Conservation (phyloP, 306 rosid species). For the Cotoneaster glaucophyllus region DNA sequence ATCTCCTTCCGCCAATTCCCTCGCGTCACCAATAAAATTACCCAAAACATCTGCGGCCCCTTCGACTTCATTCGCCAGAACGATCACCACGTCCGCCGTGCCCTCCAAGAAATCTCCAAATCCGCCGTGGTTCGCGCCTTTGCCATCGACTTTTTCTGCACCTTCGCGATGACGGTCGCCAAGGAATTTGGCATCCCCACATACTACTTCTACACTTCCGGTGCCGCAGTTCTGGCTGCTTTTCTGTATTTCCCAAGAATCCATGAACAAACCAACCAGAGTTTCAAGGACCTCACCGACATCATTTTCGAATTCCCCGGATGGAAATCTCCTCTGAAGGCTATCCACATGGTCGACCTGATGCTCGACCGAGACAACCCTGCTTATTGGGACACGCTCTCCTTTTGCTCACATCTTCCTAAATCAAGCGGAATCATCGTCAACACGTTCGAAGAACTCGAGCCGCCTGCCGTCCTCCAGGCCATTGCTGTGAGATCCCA, state of each 20-base stretch:
- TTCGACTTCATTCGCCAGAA: conserved; percentile 17
- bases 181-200: conserved; percentile 18
- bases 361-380: conserved; percentile 6
- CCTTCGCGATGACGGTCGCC: background rate
- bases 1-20: conserved; percentile 30
- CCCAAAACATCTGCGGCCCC: background rate
- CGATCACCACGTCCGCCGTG: background rate
- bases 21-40: background rate
- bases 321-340: background rate
- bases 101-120: conserved; percentile 13
- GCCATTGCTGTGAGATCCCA: background rate
- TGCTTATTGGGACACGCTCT: background rate
- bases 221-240: conserved; percentile 7
- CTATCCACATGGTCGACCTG: background rate
- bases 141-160: conserved; percentile 22
- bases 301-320: conserved; percentile 2
- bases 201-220: conserved; percentile 20
- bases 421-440: conserved; percentile 11
- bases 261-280: background rate
- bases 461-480: conserved; percentile 1
- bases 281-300: conserved; percentile 8
- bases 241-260: background rate
- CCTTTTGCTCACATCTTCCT: background rate
- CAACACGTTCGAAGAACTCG: conserved; percentile 26
- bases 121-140: conserved; percentile 4